These are phyloP conservation scores for Coleophoma eucalyptorum DNA, from an alignment of 2,329 filamentous ascomycete genomes.

Conservation along the genomic window DNA sequence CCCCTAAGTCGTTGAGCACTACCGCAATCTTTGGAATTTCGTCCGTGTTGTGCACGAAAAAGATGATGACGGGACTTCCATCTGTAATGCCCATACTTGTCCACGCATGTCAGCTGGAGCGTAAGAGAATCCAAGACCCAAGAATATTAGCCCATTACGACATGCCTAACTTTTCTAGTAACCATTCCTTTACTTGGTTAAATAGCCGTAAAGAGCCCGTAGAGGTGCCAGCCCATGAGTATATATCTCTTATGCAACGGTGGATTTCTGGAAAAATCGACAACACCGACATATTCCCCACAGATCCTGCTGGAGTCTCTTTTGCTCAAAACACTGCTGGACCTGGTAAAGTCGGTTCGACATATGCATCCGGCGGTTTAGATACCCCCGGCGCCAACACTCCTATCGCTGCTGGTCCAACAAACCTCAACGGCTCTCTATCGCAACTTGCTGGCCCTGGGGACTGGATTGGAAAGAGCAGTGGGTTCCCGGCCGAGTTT, in stretches of 20 bases:
- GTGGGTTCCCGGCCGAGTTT: slow-evolving; percentile 89
- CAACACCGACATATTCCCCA: slow-evolving; percentile 86
- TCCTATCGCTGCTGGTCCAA: slow-evolving; percentile 28
- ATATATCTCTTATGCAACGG: slow-evolving; percentile 92
- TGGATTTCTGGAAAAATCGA: slow-evolving; percentile 97
- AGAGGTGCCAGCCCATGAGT: slow-evolving; percentile 87
- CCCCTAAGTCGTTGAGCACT: slow-evolving; percentile 79
- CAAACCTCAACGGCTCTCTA: slow-evolving; percentile 48
- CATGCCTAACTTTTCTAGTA: slow-evolving; percentile 38
- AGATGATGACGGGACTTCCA: slow-evolving; percentile 70
- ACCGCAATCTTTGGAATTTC: slow-evolving; percentile 84
- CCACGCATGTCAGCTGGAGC: slow-evolving; percentile 91
- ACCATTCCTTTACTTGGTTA: slow-evolving; percentile 95
- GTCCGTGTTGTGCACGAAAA: slow-evolving; percentile 84
- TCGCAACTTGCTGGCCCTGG: slow-evolving; percentile 58
- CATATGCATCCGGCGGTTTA: slow-evolving; percentile 49
- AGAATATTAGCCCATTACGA: not conserved
- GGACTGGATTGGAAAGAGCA: slow-evolving; percentile 86
- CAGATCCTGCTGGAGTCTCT: slow-evolving; percentile 69
- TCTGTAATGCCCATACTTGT: slow-evolving; percentile 82
- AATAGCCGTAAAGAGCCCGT: slow-evolving; percentile 84
- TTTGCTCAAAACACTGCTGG: slow-evolving; percentile 60
- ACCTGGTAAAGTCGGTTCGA: slow-evolving; percentile 52
- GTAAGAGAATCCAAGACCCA: slow-evolving; percentile 50
- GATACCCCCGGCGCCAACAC: slow-evolving; percentile 35